phyloP scores from a whole-genome alignment of 2,329 filamentous ascomycete genomes.

The Conoideocrella luteorostrata region DNA sequence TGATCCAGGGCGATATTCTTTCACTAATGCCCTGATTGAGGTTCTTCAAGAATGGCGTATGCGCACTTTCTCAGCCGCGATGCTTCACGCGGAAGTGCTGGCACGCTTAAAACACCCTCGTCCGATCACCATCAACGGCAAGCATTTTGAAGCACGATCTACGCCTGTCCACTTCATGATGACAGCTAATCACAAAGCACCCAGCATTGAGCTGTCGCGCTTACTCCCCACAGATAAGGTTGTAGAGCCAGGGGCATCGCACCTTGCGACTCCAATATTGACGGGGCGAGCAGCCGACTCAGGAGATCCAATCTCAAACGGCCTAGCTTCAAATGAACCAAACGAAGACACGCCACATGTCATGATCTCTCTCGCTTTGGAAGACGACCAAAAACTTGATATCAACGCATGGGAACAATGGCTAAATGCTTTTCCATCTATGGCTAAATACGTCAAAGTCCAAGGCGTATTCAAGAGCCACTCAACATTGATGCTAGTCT shows the following conservation, averaged over 20 bases:
- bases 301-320: slow-evolving; percentile 15
- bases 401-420: slow-evolving; percentile 55
- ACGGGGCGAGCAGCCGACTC: slow-evolving; percentile 21
- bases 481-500: slow-evolving; percentile 51
- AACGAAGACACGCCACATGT: slow-evolving; percentile 53
- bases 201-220: slow-evolving; percentile 49
- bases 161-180: slow-evolving; percentile 59
- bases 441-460: slow-evolving; percentile 55
- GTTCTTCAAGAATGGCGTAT: slow-evolving; percentile 51
- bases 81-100: slow-evolving; percentile 54
- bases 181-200: slow-evolving; percentile 52
- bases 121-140: slow-evolving; percentile 51
- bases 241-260: slow-evolving; percentile 18
- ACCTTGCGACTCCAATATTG: slow-evolving; percentile 14
- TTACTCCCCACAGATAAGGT: slow-evolving; percentile 18
- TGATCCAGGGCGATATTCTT: slow-evolving; percentile 52
- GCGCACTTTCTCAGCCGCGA: slow-evolving; percentile 50
- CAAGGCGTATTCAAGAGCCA: slow-evolving; percentile 57
- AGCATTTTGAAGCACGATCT: slow-evolving; percentile 50
- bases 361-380: slow-evolving; percentile 53
- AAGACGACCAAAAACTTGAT: slow-evolving; percentile 50
- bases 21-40: slow-evolving; percentile 53
- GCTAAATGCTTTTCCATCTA: slow-evolving; percentile 47
- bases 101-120: slow-evolving; percentile 55
- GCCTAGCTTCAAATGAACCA: slow-evolving; percentile 34